Conservation (phyloP, 345 rosid genomes). For the Arabis alpina region DNA sequence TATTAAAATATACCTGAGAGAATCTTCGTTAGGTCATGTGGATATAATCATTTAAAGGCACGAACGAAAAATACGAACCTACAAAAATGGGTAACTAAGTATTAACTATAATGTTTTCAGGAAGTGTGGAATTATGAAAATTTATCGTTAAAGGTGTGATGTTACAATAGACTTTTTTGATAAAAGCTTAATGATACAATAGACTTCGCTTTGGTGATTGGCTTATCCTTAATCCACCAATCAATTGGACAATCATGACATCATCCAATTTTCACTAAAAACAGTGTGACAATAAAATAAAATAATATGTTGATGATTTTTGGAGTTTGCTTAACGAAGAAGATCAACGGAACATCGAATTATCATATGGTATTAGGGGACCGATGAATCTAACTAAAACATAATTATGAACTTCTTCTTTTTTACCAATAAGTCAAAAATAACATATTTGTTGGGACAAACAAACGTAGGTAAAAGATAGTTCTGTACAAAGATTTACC, state of each 20-base stretch:
- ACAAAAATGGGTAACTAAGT: background rate
- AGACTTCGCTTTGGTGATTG: slow-evolving; percentile 33
- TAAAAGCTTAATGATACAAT: slow-evolving; percentile 5
- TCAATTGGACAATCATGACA: slow-evolving; percentile 36
- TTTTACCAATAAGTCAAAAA: background rate
- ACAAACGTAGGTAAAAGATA: background rate
- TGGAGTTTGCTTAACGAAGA: slow-evolving; percentile 33
- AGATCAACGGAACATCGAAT: slow-evolving; percentile 14
- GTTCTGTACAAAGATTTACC: background rate
- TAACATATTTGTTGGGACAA: background rate
- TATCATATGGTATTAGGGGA: background rate
- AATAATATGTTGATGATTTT: slow-evolving; percentile 10
- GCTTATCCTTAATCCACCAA: slow-evolving; percentile 47
- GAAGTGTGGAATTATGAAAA: slow-evolving; percentile 12
- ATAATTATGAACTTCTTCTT: background rate
- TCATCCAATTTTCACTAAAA: slow-evolving; percentile 28
- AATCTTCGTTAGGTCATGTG: slow-evolving; percentile 6
- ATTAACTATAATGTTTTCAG: background rate
- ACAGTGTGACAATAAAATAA: background rate
- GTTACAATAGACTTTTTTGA: too few relatives aligned
- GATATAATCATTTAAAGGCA: slow-evolving; percentile 17
- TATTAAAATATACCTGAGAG: background rate
- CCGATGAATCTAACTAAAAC: slow-evolving; percentile 7
- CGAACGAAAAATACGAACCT: background rate
- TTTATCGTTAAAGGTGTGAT: slow-evolving; percentile 32